These are phyloP conservation scores for Phaeosphaeria sp. DNA, from an alignment of 2,329 filamentous ascomycete genomes.

Conservation along the genomic window DNA sequence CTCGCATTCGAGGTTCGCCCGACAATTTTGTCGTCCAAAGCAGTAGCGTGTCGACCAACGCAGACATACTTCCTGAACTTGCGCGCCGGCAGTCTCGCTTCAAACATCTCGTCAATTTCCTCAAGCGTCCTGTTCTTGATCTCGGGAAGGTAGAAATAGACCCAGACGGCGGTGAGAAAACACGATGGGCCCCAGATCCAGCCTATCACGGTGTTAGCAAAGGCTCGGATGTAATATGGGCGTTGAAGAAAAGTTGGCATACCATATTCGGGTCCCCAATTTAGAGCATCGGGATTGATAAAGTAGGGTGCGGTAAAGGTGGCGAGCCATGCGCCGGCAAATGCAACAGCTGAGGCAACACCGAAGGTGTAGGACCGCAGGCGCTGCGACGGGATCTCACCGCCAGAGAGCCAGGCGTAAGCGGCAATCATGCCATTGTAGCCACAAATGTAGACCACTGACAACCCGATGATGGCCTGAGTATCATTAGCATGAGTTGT, in stretches of 20 bases:
- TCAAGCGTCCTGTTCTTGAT: conserved; percentile 50
- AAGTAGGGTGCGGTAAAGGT: conserved; percentile 66
- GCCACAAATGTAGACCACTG: conserved; percentile 60
- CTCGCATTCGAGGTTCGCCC: conserved; percentile 14
- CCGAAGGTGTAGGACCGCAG: conserved; percentile 65
- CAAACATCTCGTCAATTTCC: conserved; percentile 45
- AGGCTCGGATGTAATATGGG: not conserved
- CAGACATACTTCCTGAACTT: conserved; percentile 43
- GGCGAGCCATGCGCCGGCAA: conserved; percentile 63
- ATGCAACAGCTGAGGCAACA: conserved; percentile 59
- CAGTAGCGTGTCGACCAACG: conserved; percentile 21
- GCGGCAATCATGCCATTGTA: conserved; percentile 63
- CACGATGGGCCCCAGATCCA: conserved; percentile 44
- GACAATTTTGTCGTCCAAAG: conserved; percentile 16
- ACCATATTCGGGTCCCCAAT: conserved; percentile 65
- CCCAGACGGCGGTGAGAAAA: conserved; percentile 48
- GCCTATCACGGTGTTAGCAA: conserved; percentile 15
- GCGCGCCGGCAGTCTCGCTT: conserved; percentile 34
- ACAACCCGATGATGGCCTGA: conserved; percentile 58
- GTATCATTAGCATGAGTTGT: conserved; percentile 1
- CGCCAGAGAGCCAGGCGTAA: conserved; percentile 65
- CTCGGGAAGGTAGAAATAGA: conserved; percentile 41
- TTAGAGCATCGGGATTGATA: conserved; percentile 62
- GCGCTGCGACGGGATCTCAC: conserved; percentile 64
- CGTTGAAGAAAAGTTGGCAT: conserved; percentile 4